A percentile compares a stretch with the other conserved stretches of the same genome.
phyloP scores from a whole-genome alignment of 768 basidiomycete genomes.

The Saitozyma podzolica region DNA sequence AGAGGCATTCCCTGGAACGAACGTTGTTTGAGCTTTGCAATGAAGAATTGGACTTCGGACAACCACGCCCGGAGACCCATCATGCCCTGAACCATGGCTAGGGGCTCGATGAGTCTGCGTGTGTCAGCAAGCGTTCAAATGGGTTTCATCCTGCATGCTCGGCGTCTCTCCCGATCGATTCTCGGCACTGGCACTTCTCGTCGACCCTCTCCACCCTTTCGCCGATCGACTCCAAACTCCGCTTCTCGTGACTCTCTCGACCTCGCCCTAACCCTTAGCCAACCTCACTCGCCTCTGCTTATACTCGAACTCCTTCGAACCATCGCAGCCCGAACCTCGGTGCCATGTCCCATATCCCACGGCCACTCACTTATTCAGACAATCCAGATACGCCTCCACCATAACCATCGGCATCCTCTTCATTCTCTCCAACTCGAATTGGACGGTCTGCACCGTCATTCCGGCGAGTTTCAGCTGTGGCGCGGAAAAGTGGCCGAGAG shows the following conservation, averaged over 20 bases:
- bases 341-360: not conserved
- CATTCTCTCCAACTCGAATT: constrained; percentile 36
- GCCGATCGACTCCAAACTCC: no score
- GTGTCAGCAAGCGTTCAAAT: constrained; percentile 1
- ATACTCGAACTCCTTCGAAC: no score
- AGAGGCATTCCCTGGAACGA: constrained; percentile 39
- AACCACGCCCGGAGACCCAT: constrained; percentile 42
- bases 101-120: constrained; percentile 39
- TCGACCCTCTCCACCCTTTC: not conserved
- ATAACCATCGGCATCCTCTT: constrained; percentile 34
- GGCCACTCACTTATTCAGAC: constrained; percentile 40
- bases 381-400: constrained; percentile 37
- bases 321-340: not conserved
- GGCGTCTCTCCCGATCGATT: not conserved
- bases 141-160: not conserved
- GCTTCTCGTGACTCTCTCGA: no score
- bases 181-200: not conserved
- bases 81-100: constrained; percentile 38
- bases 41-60: constrained; percentile 40
- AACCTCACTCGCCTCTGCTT: no score
- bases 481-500: constrained; percentile 42
- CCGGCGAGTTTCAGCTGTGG: constrained; percentile 40
- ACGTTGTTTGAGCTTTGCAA: constrained; percentile 36
- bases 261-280: no score
- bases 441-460: constrained; percentile 34